A percentile compares a stretch with the other conserved stretches of the same genome.
phyloP scores from a whole-genome alignment of 495 filamentous ascomycete species.

The Podospora pseudocomata region DNA sequence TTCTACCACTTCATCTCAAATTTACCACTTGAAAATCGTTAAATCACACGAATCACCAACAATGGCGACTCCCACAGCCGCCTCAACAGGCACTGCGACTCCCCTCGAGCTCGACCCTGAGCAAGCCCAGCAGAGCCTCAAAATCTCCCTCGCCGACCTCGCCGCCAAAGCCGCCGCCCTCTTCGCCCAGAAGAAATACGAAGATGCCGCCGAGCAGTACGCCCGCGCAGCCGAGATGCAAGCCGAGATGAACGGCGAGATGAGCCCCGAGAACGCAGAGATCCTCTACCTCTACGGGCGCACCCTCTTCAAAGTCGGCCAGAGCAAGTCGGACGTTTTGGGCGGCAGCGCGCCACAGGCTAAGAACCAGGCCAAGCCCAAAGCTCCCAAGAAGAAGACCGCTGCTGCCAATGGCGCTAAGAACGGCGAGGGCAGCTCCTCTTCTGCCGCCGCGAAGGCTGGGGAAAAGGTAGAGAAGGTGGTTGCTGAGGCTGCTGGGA shows the following conservation, averaged over 20 bases:
- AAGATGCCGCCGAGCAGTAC: conserved; percentile 78
- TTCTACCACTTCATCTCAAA: not conserved
- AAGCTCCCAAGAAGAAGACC: conserved; percentile 26
- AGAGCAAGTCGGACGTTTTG: conserved; percentile 90
- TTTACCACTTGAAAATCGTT: not conserved
- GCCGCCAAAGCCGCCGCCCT: conserved; percentile 53
- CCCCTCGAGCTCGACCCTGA: conserved; percentile 39
- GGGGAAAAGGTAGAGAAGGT: conserved; percentile 4
- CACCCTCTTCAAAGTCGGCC: conserved; percentile 85
- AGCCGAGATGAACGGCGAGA: conserved; percentile 85
- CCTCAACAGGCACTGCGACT: conserved; percentile 32
- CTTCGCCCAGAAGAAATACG: conserved; percentile 82
- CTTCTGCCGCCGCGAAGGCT: not conserved
- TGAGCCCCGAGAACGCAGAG: conserved; percentile 84
- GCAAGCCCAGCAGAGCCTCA: conserved; percentile 42
- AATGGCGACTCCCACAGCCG: conserved; percentile 28
- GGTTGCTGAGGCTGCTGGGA: conserved; percentile 16
- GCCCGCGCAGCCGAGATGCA: conserved; percentile 86
- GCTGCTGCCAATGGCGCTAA: conserved; percentile 23
- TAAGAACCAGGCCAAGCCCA: conserved; percentile 47
- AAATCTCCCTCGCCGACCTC: conserved; percentile 56
- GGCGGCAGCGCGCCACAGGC: conserved; percentile 71
- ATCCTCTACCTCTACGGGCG: conserved; percentile 91
- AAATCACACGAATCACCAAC: not conserved
- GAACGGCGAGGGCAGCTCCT: not conserved